Conservation (phyloP, 441 rosid species). For the Metrosideros polymorpha region DNA sequence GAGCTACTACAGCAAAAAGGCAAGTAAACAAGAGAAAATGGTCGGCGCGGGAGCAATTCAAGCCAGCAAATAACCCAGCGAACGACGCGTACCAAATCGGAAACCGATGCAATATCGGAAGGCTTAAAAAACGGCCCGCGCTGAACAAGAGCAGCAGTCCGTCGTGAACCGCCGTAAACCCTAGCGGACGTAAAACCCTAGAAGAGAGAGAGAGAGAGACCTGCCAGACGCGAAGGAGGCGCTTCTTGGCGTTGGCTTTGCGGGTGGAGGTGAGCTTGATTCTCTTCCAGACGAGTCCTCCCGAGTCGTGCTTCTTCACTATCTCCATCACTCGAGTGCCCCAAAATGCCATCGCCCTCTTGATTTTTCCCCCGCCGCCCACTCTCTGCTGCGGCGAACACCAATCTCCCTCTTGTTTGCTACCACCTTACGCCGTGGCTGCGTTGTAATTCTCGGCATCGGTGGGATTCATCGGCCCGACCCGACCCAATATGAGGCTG, state of each 20-base stretch:
- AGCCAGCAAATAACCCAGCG: background rate
- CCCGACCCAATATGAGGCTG: too few species aligned
- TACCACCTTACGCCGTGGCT: background rate
- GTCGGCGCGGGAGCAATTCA: background rate
- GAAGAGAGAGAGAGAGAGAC: conserved; percentile 11
- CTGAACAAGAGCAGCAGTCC: background rate
- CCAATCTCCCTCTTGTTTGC: background rate
- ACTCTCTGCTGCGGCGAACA: background rate
- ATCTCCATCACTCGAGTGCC: conserved; percentile 80
- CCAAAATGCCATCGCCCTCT: conserved; percentile 57
- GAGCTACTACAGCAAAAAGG: background rate
- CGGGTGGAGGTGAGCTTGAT: conserved; percentile 86
- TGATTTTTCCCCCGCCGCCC: background rate
- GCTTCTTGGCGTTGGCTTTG: conserved; percentile 93
- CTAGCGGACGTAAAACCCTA: background rate
- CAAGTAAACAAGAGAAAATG: background rate
- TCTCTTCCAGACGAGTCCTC: conserved; percentile 88
- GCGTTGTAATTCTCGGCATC: too few species aligned
- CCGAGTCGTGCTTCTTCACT: conserved; percentile 90
- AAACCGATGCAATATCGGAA: background rate
- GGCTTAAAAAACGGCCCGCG: background rate
- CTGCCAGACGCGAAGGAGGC: conserved; percentile 95
- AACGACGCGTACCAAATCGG: background rate
- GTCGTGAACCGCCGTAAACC: background rate
- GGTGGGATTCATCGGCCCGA: too few species aligned